These are phyloP conservation scores for Chlamydomonas sp. DNA, from an alignment of 139 green algal genomes.

Conservation along the genomic window DNA sequence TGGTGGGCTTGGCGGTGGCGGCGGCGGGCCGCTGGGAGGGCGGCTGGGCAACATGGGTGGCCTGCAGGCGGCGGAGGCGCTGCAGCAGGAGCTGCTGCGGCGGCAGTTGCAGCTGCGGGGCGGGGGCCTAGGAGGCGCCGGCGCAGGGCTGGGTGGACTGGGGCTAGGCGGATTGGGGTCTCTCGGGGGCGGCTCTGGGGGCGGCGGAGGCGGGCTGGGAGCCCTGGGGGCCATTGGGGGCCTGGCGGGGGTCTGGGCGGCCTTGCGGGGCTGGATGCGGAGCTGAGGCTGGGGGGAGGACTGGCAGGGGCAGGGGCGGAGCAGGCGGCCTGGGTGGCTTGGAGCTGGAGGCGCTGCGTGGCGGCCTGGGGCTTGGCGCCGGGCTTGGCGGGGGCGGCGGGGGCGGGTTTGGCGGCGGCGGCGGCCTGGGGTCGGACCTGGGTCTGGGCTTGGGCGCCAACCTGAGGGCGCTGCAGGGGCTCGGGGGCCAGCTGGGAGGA, in stretches of 20 bases:
- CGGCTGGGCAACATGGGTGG: no score
- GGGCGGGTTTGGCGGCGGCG: not conserved
- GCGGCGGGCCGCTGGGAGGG: not conserved
- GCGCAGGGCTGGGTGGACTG: not conserved
- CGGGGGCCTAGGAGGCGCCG: not conserved
- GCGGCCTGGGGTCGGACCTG: not conserved
- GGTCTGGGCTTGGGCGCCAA: no score
- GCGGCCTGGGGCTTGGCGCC: not conserved
- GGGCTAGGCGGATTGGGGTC: not conserved
- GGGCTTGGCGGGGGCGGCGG: no score
- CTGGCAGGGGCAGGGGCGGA: not conserved
- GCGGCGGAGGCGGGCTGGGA: not conserved
- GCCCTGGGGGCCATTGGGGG: not conserved
- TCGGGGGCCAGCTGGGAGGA: not conserved
- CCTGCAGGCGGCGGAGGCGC: not conserved
- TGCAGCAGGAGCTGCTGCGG: not conserved
- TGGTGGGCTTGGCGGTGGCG: not conserved
- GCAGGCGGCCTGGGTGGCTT: not conserved
- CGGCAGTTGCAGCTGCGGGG: not conserved
- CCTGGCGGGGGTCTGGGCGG: not conserved
- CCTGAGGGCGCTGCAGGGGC: no score
- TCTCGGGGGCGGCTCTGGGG: not conserved
- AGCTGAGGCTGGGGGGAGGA: not conserved
- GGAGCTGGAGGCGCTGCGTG: slow-evolving; percentile 7
- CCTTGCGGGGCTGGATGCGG: not conserved